Base-by-base conservation (phyloP, 495 filamentous ascomycete genomes). In the Annulohypoxylon nitens region DNA sequence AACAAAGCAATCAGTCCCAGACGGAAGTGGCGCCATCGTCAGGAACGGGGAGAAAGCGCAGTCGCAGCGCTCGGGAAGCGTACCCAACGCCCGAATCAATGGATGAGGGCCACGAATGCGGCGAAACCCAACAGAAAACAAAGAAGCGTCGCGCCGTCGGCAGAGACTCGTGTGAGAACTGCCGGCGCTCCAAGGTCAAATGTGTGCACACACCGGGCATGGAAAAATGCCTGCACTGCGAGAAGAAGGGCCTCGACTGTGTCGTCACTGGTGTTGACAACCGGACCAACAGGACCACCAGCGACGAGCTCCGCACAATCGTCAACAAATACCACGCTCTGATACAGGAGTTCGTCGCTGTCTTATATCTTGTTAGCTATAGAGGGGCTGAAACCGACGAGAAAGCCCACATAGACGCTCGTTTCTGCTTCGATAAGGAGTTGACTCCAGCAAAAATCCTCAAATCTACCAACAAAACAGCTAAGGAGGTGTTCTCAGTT, bases 261-360 rank as follows among this genome's bases (percentile, higher is more conserved):
- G 16, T 57, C 16, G 2, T 16, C 26, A 55, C 3, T 47, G 25
- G 51, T 33, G 48, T 57, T 14, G 59, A 63, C 36, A 69, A 63
- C 1, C 48, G 50, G 11, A 55, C 59, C 37, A 69, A 54, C 30
- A 55, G 10, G 58, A 16, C 48, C 16, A 43, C 47, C 14, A 9
- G 3, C 3, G 30, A 37, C 6, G 60, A 70, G 37, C 67, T 70
- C 11, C 11, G 12, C 16, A 4, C 36, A 3, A 8, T 30, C 18
- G 5, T 64, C 36, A 37, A 33, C 11, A 25, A 47, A 11, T 47
- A 67, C 39, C 63, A 67, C 16, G 63, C 30, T 12, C 20, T 67
- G n/a, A 30, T 67, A 14, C 45, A 26, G 18, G 63, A 67, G 18
- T 67, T 64, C 41, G 16, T 54, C 33, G 34, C 34, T 47, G 8